Percentiles rank a stretch among this genome's conserved stretches.
These are phyloP conservation scores for Exophiala phaeomuriformis DNA, from an alignment of 2,329 filamentous ascomycete species.

Conservation along the genomic window DNA sequence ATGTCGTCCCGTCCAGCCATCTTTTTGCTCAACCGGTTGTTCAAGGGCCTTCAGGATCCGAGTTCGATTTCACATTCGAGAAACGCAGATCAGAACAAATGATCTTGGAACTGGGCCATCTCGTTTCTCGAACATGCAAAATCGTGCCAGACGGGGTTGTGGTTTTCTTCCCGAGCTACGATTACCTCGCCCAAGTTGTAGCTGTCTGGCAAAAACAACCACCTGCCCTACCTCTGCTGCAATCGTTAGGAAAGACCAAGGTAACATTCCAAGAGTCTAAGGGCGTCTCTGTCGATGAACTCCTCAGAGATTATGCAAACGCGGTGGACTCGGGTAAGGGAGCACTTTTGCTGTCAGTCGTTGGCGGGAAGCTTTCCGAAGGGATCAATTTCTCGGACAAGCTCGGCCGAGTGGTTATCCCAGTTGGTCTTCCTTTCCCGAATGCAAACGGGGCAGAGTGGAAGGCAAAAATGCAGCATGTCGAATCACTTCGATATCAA, in stretches of 20 bases:
- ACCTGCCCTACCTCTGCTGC: slow-evolving; percentile 7
- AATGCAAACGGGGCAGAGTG: slow-evolving; percentile 85
- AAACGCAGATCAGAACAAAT: slow-evolving; percentile 62
- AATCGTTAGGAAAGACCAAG: slow-evolving; percentile 45
- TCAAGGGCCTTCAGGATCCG: slow-evolving; percentile 40
- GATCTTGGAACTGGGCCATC: slow-evolving; percentile 65
- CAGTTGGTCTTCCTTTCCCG: slow-evolving; percentile 89
- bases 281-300: slow-evolving; percentile 51
- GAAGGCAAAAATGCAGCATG: slow-evolving; percentile 84
- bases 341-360: slow-evolving; percentile 77
- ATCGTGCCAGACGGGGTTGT: slow-evolving; percentile 83
- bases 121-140: slow-evolving; percentile 63
- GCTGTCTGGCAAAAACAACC: slow-evolving; percentile 50
- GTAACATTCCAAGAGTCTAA: slow-evolving; percentile 52
- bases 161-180: slow-evolving; percentile 92
- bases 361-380: slow-evolving; percentile 91
- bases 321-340: slow-evolving; percentile 59
- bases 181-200: slow-evolving; percentile 72
- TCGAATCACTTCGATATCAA: slow-evolving; percentile 47
- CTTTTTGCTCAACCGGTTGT: slow-evolving; percentile 69
- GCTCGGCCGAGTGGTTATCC: slow-evolving; percentile 78
- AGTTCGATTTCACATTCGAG: slow-evolving; percentile 84
- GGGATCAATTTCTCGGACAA: slow-evolving; percentile 96
- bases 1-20: slow-evolving; percentile 80
- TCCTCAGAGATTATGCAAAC: slow-evolving; percentile 64